phyloP scores from a whole-genome alignment of 306 rosid species.

The Ochetophila trinervis region DNA sequence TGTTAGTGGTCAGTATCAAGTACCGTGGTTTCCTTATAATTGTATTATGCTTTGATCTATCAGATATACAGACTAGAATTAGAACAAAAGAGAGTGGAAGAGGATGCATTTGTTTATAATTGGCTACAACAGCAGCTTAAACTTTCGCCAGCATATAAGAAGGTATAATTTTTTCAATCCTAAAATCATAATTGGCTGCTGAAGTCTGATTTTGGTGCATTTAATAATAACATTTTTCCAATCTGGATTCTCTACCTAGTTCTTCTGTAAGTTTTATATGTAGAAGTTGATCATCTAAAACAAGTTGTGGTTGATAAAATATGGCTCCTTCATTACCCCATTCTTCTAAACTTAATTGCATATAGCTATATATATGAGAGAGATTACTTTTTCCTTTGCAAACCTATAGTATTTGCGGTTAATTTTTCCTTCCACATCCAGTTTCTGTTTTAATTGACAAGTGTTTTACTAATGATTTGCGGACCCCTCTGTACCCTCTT shows the following conservation, averaged over 20 bases:
- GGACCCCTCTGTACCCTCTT: not conserved
- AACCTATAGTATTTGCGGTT: no score
- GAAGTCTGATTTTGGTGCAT: not conserved
- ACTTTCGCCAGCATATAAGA: slow-evolving; percentile 87
- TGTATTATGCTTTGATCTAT: slow-evolving; percentile 28
- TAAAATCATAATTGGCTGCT: not conserved
- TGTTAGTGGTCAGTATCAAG: slow-evolving; percentile 8
- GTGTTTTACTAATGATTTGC: not conserved
- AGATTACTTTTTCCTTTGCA: not conserved
- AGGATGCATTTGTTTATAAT: slow-evolving; percentile 85
- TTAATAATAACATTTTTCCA: not conserved
- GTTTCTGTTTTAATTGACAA: not conserved
- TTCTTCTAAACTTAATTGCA: slow-evolving; percentile 4
- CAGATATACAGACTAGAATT: slow-evolving; percentile 80
- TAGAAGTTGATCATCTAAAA: not conserved
- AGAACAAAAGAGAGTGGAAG: slow-evolving; percentile 82
- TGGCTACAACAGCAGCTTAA: slow-evolving; percentile 91
- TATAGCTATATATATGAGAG: not conserved
- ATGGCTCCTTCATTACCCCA: not conserved
- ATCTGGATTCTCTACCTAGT: not conserved
- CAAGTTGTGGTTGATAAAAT: not conserved
- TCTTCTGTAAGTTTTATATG: not conserved
- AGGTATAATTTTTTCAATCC: slow-evolving; percentile 41
- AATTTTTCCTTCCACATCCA: no score
- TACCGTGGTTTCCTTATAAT: slow-evolving; percentile 11